Evolutionary conservation across 257 asterid genomes (phyloP).

Genomic region (Nicotiana obtusifolia): DNA sequence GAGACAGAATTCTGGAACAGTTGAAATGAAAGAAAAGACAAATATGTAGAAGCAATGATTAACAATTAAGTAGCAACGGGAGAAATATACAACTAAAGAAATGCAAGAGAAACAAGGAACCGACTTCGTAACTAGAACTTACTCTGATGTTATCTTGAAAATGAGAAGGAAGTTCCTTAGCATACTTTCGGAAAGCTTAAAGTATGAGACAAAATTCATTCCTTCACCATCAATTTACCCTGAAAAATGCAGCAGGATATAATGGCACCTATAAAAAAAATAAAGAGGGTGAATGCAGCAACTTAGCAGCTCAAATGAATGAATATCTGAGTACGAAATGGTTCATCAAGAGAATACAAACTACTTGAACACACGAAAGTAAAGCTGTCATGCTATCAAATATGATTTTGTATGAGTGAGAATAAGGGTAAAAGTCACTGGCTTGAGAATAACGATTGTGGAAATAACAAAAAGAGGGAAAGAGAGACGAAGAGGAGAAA

Average conservation of each 20-base stretch:
- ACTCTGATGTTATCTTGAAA: constrained; percentile 45
- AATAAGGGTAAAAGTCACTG: too few relatives aligned
- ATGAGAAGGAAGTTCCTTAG: constrained; percentile 32
- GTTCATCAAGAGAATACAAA: too few relatives aligned
- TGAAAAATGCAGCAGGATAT: constrained; percentile 41
- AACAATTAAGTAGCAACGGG: neutral
- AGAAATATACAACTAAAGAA: neutral
- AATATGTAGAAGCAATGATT: neutral
- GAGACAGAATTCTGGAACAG: neutral
- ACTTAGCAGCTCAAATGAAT: too few relatives aligned
- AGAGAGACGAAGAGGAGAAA: too few relatives aligned
- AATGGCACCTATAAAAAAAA: too few relatives aligned
- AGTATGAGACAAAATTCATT: constrained; percentile 42
- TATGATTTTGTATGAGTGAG: too few relatives aligned
- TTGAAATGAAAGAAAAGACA: neutral
- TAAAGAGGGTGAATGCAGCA: too few relatives aligned
- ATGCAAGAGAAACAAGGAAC: neutral
- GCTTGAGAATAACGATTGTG: too few relatives aligned
- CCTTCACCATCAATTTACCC: constrained; percentile 47
- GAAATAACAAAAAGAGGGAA: too few relatives aligned
- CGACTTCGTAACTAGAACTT: constrained; percentile 10
- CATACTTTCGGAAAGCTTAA: constrained; percentile 33
- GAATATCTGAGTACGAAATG: too few relatives aligned
- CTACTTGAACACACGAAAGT: too few relatives aligned
- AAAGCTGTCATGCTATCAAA: too few relatives aligned